Base-by-base conservation (phyloP, 2,329 filamentous ascomycete species). In the Aspergillus sp. region DNA sequence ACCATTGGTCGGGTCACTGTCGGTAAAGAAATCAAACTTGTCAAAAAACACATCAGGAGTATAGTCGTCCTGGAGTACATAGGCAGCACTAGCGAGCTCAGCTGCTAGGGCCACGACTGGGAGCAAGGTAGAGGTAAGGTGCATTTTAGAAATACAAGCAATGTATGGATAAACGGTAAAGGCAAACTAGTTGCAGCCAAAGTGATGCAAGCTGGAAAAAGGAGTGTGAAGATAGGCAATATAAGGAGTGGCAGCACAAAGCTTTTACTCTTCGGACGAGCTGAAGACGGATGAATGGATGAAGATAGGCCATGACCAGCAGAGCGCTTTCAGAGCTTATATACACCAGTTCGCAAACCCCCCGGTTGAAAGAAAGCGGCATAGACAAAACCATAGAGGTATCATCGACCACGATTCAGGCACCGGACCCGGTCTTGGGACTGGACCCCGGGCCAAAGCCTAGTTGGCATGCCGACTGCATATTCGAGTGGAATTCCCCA, bases 1-100 rank as follows among this genome's bases (percentile, higher is more conserved):
- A 32, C 90, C 91, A 61, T 86, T 66, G 2, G 90, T 95, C 0
- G 90, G 90, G 67, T 95, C 91, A 3, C 64, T 18, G 15, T 58
- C 72, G 7, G 78, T 81, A 62, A 74, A 83, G 70, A 85, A 84
- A 30, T 70, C 64, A 66, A 84, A 84, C 63, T 78, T 74, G 62
- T 78, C 74, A 66, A 83, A 83, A 66, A 84, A 85, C 57, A 73
- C 72, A 48, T 68, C 66, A 36, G 69, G 64, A 32, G 62, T 74
- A 66, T 82, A 82, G 64, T 81, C 78, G 59, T 83, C 80, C 58
- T 78, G 63, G 45, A 83, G 68, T 17, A 71, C 66, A 59, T 80
- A 79, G 38, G 64, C 66, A 38, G 76, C 73, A 42, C 66, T 61
- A 45, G 67, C 65, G 39, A 74, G 58, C 26, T 68, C 63, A 49